Base-by-base conservation (phyloP, 345 rosid genomes). In the Bretschneidera sinensis region DNA sequence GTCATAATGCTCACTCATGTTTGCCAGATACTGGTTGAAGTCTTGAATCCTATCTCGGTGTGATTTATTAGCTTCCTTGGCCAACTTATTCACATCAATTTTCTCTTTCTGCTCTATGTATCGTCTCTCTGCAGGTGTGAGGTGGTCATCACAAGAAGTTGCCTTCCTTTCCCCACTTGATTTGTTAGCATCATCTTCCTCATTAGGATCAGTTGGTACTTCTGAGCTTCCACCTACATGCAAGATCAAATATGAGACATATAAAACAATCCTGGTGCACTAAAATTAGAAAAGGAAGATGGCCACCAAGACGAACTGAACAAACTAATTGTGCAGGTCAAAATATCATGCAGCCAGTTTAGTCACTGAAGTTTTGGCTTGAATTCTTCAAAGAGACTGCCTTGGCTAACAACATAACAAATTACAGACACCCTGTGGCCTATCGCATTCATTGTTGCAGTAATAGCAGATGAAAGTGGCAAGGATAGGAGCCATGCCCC, bases 1-100 rank as follows among this genome's bases (percentile, higher is more conserved):
- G 75, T 87, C 91, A 17, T 89, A 85, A 64, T 87, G 96, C 76
- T 92, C 94, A 16, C 91, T 92, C 90, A 92, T 83, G 75, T 85
- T 92, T 9, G 94, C 97, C 21, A 92, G 83, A 67, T 85, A 89
- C 73, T 85, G 94, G 66, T 83, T 89, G 75, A 84, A 92, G 54
- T 84, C 91, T 62, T 85, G 89, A 72, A 92, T 89, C 73, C 88
- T 79, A 67, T 92, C 89, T 0, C 92, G 84, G 59, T 92, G 95
- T 22, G 96, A 87, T 67, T 85, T 89, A 65, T 80, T 74, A 2
- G 94, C 97, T 57, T 81, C 85, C 72, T 83, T 87, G 8, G 88
- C 85, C 79, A 87, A 75, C 48, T 75, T 81, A 49, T 77, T 79
- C n/a, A 70, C 67, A 73, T 89, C 89, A 9, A 85, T 75, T 59